These are phyloP conservation scores for Pyrenochaeta sp. DNA, from an alignment of 2,329 filamentous ascomycete species.

Conservation along the genomic window DNA sequence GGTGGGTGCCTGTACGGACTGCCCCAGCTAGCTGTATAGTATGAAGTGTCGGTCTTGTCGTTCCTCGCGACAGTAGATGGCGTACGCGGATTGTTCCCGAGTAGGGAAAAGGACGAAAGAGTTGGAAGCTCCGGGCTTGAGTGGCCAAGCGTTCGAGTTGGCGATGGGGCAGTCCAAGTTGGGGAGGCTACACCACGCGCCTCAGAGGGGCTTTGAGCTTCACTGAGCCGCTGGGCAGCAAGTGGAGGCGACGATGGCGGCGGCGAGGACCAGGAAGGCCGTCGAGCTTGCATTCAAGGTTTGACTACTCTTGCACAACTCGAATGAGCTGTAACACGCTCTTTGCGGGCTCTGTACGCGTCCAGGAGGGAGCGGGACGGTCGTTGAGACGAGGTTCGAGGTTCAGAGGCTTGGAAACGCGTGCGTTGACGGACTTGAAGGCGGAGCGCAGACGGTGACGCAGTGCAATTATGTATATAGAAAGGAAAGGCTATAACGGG, in stretches of 20 bases:
- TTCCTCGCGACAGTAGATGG: slow-evolving; percentile 46
- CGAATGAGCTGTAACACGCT: slow-evolving; percentile 32
- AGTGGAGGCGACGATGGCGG: slow-evolving; percentile 48
- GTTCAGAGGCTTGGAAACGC: slow-evolving; percentile 14
- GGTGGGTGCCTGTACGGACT: slow-evolving; percentile 81
- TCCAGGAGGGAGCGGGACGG: slow-evolving; percentile 17
- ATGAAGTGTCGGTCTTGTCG: slow-evolving; percentile 57
- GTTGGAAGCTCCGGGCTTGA: slow-evolving; percentile 54
- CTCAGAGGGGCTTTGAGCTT: slow-evolving; percentile 35
- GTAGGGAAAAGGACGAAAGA: slow-evolving; percentile 44
- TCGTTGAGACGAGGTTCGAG: slow-evolving; percentile 15
- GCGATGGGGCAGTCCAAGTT: slow-evolving; percentile 51
- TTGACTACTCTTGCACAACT: slow-evolving; percentile 23
- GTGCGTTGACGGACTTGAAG: slow-evolving; percentile 20
- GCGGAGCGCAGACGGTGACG: slow-evolving; percentile 33
- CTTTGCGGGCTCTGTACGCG: slow-evolving; percentile 30
- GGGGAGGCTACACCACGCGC: slow-evolving; percentile 41
- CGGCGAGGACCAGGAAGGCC: slow-evolving; percentile 41
- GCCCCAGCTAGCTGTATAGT: slow-evolving; percentile 85
- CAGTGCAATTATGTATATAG: slow-evolving; percentile 43
- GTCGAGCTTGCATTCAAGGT: slow-evolving; percentile 53
- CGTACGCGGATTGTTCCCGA: slow-evolving; percentile 44
- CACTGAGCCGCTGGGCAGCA: slow-evolving; percentile 34
- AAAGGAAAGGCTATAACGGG: slow-evolving; percentile 43
- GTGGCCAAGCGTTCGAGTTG: slow-evolving; percentile 51